A percentile compares a stretch with the other conserved stretches of the same genome.
phyloP scores from a whole-genome alignment of 768 basidiomycete species.

The Infundibulicybe gibba region DNA sequence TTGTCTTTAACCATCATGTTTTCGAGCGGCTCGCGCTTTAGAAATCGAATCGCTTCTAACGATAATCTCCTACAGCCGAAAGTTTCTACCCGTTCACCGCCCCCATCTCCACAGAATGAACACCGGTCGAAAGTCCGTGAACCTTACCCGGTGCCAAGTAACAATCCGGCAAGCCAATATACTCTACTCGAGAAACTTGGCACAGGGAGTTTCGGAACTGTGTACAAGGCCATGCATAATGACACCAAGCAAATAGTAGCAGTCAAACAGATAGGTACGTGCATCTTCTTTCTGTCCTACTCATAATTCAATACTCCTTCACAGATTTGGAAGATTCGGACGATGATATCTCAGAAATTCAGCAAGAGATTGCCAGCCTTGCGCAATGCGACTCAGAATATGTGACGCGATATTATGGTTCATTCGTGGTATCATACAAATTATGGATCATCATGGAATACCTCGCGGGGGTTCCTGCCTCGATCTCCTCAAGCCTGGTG shows the following conservation, averaged over 20 bases:
- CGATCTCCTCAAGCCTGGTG: conserved; percentile 89
- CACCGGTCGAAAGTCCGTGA: conserved; percentile 40
- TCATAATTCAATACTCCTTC: conserved; percentile 2
- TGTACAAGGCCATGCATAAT: conserved; percentile 97
- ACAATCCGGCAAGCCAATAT: conserved; percentile 87
- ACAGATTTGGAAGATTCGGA: conserved; percentile 96
- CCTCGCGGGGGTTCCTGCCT: conserved; percentile 98
- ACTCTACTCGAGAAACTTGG: conserved; percentile 95
- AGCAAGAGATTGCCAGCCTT: conserved; percentile 95
- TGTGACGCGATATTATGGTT: conserved; percentile 95
- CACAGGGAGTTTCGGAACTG: conserved; percentile 93
- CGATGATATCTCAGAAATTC: conserved; percentile 98
- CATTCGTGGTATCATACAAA: conserved; percentile 95
- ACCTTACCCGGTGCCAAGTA: conserved; percentile 68
- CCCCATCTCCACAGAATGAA: conserved; percentile 46
- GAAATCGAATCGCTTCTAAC: conserved; percentile 36
- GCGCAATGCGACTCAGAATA: conserved; percentile 96
- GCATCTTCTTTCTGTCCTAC: conserved; percentile 3
- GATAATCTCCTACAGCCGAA: conserved; percentile 35
- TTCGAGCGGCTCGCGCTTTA: conserved; percentile 39
- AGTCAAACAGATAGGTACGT: conserved; percentile 94
- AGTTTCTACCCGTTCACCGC: conserved; percentile 39
- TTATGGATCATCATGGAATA: conserved; percentile 99
- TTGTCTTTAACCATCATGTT: conserved; percentile 37
- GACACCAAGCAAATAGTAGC: conserved; percentile 94